phyloP scores from a whole-genome alignment of 2,329 filamentous ascomycete species.

The Eutypella sp. region DNA sequence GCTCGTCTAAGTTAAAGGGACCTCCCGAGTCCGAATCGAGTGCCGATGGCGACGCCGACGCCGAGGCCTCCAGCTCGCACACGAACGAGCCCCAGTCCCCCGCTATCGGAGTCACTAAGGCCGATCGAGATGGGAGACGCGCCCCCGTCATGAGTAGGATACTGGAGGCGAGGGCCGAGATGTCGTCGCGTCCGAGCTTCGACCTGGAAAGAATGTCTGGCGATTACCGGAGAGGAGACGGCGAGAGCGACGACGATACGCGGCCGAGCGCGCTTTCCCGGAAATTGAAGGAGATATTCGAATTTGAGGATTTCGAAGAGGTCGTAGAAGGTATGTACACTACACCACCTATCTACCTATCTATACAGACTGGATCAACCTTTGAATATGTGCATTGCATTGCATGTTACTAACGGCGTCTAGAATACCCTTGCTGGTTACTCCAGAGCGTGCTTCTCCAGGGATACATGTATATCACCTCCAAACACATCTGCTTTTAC shows the following conservation, averaged over 20 bases:
- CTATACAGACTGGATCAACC: not conserved
- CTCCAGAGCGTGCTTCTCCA: conserved; percentile 87
- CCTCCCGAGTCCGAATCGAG: conserved; percentile 31
- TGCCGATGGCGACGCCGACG: conserved; percentile 17
- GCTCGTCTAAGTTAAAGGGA: conserved; percentile 33
- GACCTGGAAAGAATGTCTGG: conserved; percentile 45
- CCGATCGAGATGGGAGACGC: conserved; percentile 41
- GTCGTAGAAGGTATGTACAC: conserved; percentile 64
- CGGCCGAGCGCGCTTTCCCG: conserved; percentile 59
- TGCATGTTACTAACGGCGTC: conserved; percentile 6
- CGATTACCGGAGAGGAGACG: conserved; percentile 30
- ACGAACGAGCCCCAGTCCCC: conserved; percentile 14
- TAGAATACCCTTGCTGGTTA: conserved; percentile 90
- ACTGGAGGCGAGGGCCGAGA: conserved; percentile 65
- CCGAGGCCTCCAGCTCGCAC: conserved; percentile 9
- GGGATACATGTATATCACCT: conserved; percentile 93
- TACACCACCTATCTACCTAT: conserved; percentile 2
- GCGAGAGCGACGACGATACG: conserved; percentile 28
- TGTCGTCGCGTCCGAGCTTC: conserved; percentile 54
- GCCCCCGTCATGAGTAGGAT: conserved; percentile 74
- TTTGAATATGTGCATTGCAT: not conserved
- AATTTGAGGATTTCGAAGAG: conserved; percentile 75
- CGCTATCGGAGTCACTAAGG: conserved; percentile 22
- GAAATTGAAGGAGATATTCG: conserved; percentile 77
- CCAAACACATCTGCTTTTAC: conserved; percentile 93